Evolutionary conservation across 192 early-diverging fungal genomes (phyloP).

Genomic region (Backusella morwellensis): DNA sequence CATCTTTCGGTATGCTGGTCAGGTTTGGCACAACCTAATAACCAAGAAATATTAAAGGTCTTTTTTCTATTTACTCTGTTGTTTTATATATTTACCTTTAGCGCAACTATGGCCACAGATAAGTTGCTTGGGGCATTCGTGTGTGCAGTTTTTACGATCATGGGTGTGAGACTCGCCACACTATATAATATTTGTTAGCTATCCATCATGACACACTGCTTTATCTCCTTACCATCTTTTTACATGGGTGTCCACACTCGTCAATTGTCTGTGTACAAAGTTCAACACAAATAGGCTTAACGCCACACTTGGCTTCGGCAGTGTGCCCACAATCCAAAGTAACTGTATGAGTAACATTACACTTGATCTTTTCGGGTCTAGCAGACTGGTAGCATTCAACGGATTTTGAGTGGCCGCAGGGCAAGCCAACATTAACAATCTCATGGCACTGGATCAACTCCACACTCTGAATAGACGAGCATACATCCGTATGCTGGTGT

Average conservation of each 20-base stretch:
- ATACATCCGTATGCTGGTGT: not conserved
- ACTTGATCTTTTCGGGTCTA: not conserved
- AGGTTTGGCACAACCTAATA: slow-evolving; percentile 28
- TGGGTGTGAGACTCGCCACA: slow-evolving; percentile 28
- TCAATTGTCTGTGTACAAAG: not conserved
- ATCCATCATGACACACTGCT: not conserved
- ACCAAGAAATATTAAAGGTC: not conserved
- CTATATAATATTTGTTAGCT: not conserved
- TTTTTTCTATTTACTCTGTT: no score
- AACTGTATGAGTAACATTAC: not conserved
- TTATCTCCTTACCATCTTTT: not conserved
- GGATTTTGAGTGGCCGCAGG: slow-evolving; percentile 21
- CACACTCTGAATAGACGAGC: not conserved
- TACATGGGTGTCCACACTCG: slow-evolving; percentile 24
- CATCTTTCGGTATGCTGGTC: slow-evolving; percentile 32
- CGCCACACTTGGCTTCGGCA: not conserved
- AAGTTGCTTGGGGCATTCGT: slow-evolving; percentile 26
- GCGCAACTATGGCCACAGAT: slow-evolving; percentile 36
- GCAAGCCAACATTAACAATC: not conserved
- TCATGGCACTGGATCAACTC: not conserved
- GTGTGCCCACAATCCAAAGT: not conserved
- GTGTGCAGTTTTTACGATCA: slow-evolving; percentile 14
- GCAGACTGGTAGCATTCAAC: not conserved
- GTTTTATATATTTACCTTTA: slow-evolving; percentile 12
- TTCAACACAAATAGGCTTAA: not conserved